These are phyloP conservation scores for Microthyrium microscopicum DNA, from an alignment of 2,329 filamentous ascomycete genomes.

Conservation along the genomic window DNA sequence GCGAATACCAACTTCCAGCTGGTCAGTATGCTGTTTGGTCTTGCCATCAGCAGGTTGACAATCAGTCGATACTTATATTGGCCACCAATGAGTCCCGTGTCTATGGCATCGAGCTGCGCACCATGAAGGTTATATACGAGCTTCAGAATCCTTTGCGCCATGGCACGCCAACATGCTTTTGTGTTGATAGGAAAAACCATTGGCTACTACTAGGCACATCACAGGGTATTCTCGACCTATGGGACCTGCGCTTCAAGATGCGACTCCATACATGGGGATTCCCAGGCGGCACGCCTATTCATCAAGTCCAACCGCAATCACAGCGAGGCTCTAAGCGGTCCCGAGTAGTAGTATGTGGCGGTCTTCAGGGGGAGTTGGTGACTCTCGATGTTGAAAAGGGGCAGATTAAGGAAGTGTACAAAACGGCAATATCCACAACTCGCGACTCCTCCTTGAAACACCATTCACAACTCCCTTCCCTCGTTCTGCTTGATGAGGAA, in stretches of 20 bases:
- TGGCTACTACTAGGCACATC: constrained; percentile 88
- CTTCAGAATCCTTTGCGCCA: constrained; percentile 83
- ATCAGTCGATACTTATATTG: constrained; percentile 62
- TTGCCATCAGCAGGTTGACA: constrained; percentile 73
- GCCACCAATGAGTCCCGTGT: constrained; percentile 77
- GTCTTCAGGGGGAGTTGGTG: constrained; percentile 72
- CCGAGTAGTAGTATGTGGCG: constrained; percentile 81
- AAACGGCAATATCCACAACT: constrained; percentile 36
- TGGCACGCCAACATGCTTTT: constrained; percentile 81
- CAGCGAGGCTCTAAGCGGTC: constrained; percentile 35
- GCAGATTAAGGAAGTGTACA: constrained; percentile 76
- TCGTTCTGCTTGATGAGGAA: constrained; percentile 84
- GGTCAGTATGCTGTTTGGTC: constrained; percentile 76
- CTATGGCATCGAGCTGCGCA: constrained; percentile 69
- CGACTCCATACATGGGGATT: constrained; percentile 79
- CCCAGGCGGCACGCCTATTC: constrained; percentile 62
- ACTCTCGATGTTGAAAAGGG: constrained; percentile 92
- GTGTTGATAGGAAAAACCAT: constrained; percentile 66
- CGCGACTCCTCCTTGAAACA: no score
- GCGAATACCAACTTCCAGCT: constrained; percentile 60
- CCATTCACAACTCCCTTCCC: constrained; percentile 51
- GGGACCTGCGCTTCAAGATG: constrained; percentile 91
- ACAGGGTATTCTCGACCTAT: constrained; percentile 81
- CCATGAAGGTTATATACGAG: constrained; percentile 66
- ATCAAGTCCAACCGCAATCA: constrained; percentile 64